These are phyloP conservation scores for Epithemia pelagica DNA, from an alignment of 108 stramenopile genomes.

Conservation along the genomic window DNA sequence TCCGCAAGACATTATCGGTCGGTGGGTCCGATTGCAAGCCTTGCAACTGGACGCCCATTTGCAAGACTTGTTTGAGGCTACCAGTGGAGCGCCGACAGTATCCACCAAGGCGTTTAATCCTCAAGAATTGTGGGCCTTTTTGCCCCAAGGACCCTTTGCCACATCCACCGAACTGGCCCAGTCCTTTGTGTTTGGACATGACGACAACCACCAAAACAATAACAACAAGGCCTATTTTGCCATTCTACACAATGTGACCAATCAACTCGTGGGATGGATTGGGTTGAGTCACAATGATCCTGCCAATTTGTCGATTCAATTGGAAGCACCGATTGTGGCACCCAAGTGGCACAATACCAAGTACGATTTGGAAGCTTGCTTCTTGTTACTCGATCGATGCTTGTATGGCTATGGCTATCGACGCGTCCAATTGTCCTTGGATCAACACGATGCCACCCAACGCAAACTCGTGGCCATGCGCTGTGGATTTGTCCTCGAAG, in stretches of 20 bases:
- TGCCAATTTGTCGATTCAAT: constrained; percentile 54
- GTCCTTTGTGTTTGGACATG: constrained; percentile 54
- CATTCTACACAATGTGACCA: constrained; percentile 63
- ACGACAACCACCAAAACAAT: not conserved
- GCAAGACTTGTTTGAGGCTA: constrained; percentile 48
- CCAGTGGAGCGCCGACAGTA: constrained; percentile 46
- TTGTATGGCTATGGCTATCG: constrained; percentile 80
- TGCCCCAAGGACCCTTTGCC: constrained; percentile 64
- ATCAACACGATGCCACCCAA: constrained; percentile 48
- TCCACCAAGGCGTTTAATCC: constrained; percentile 60
- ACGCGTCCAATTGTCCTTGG: constrained; percentile 64
- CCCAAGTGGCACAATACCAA: constrained; percentile 46
- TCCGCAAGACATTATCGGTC: constrained; percentile 58
- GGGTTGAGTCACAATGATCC: constrained; percentile 64
- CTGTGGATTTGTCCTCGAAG: constrained; percentile 70
- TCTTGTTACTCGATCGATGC: constrained; percentile 61
- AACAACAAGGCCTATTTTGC: constrained; percentile 48
- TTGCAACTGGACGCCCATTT: constrained; percentile 47
- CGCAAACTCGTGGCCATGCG: constrained; percentile 47
- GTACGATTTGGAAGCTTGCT: constrained; percentile 74
- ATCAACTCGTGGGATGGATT: constrained; percentile 58
- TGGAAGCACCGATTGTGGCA: constrained; percentile 65
- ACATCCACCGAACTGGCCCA: constrained; percentile 25
- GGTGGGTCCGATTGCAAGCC: constrained; percentile 58
- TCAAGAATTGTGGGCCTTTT: constrained; percentile 77